Base-by-base conservation (phyloP, 164 flowering plant genomes). In the Stephania cephalantha region DNA sequence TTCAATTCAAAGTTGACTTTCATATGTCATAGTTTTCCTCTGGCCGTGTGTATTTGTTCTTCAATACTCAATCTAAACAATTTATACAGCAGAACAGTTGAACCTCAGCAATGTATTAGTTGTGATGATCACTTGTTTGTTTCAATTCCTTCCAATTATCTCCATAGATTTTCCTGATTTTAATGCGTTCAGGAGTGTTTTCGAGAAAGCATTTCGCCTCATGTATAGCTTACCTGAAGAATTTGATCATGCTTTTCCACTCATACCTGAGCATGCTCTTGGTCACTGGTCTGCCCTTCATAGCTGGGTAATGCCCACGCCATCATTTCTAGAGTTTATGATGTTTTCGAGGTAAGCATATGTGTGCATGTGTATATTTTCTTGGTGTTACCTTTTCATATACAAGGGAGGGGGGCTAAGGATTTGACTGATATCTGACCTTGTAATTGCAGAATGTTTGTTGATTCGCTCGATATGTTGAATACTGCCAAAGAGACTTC, bases 241-340 rank as follows among this genome's bases (percentile, higher is more conserved):
- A 74, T n/a, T 81, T 9, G 97, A 89, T 25, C 25, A 25, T 75
- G 95, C 91, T 35, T 2, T 35, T 35, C 42, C 42, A 35, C 42
- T 35, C 42, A 35, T 35, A 35, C 42, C 42, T 35, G 42, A 35
- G 42, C 3, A 35, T 35, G 42, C 2, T 35, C 42, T 35, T 35
- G 42, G 42, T 35, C 42, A 35, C 42, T 35, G 42, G 42, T 35
- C 42, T 35, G 4, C 2, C 4, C 42, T 35, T 35, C 42, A 35
- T 79, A 90, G 97, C 80, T 95, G 99, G 99, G 89, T 86, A 78
- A 95, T 95, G 99, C 98, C 98, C 71, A 93, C 98, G 50, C 91
- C 90, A 29, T 95, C 97, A 58, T 95, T 93, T 77, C 80, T 95
- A 15, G 98, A 95, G 85, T 95, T 92, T 76, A 73, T 90, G 4